Evolutionary conservation across 768 basidiomycete genomes (phyloP).

Genomic region (Astraeus odoratus): DNA sequence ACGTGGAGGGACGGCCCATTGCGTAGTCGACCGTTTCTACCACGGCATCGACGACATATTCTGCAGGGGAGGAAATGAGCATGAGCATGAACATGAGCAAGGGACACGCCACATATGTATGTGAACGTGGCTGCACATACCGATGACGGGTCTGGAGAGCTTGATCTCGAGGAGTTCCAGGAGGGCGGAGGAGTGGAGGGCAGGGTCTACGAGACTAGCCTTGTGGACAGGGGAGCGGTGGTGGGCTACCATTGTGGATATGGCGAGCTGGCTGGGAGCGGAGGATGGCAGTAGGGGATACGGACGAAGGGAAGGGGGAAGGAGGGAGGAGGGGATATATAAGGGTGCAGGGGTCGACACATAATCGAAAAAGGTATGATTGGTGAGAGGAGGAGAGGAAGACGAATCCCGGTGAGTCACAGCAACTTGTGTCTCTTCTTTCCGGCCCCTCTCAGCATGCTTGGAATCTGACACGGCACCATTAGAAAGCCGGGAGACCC

Average conservation of each 20-base stretch:
- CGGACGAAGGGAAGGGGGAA: slow-evolving; percentile 5
- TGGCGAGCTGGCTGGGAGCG: slow-evolving; percentile 9
- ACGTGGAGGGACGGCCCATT: slow-evolving; percentile 58
- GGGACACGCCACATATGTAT: no score
- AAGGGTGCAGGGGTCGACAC: slow-evolving; percentile 1
- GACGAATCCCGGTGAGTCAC: not conserved
- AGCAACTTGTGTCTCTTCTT: not conserved
- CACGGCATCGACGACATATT: slow-evolving; percentile 63
- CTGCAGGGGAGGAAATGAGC: slow-evolving; percentile 27
- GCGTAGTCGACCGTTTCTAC: slow-evolving; percentile 72
- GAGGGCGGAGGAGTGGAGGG: slow-evolving; percentile 56
- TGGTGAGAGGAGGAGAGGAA: slow-evolving; percentile 2
- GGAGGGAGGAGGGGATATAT: not conserved
- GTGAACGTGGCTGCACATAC: slow-evolving; percentile 41
- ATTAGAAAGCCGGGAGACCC: not conserved
- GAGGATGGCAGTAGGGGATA: not conserved
- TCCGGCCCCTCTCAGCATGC: not conserved
- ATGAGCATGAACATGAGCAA: no score
- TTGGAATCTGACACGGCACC: not conserved
- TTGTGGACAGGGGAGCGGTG: slow-evolving; percentile 33
- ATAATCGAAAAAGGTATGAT: slow-evolving; percentile 16
- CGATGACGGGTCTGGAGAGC: slow-evolving; percentile 53
- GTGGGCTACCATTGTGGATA: slow-evolving; percentile 1
- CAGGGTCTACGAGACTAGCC: slow-evolving; percentile 55
- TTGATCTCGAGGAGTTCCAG: slow-evolving; percentile 64